A percentile compares a stretch with the other conserved stretches of the same genome.
These are phyloP conservation scores for Zygosaccharomyces bisporus DNA, from an alignment of 805 yeast genomes.

Conservation along the genomic window DNA sequence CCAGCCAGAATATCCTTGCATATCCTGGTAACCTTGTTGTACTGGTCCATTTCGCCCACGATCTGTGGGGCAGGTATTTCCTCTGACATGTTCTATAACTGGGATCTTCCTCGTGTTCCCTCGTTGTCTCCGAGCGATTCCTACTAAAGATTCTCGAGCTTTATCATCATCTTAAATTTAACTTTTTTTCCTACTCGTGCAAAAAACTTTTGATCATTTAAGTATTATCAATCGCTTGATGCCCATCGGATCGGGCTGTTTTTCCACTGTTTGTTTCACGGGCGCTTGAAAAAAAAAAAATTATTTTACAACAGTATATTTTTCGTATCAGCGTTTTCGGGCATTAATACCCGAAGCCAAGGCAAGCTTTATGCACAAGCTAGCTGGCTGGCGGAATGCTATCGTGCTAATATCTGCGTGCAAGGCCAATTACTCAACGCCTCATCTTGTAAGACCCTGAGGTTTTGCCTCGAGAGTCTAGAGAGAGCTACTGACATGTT, in stretches of 20 bases:
- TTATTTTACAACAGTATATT: no score
- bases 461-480: no score
- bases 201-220: conserved; percentile 1
- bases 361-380: not conserved
- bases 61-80: conserved; percentile 20
- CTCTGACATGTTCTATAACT: conserved; percentile 17
- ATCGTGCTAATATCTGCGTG: not conserved
- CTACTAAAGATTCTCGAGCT: not conserved
- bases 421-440: not conserved
- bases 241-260: conserved; percentile 1
- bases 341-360: conserved; percentile 3
- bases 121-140: not conserved
- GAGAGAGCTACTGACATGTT: no score
- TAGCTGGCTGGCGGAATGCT: not conserved
- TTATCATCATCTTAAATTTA: not conserved
- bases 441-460: not conserved
- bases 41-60: conserved; percentile 15
- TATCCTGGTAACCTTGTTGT: conserved; percentile 35
- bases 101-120: not conserved
- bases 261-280: not conserved
- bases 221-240: conserved; percentile 1
- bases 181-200: not conserved
- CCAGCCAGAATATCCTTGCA: conserved; percentile 84
- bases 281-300: conserved; percentile 2
- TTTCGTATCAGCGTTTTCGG: conserved; percentile 2